Evolutionary conservation across 1,139 yeast genomes (phyloP).

Genomic region (Tardiomyces depauwii): DNA sequence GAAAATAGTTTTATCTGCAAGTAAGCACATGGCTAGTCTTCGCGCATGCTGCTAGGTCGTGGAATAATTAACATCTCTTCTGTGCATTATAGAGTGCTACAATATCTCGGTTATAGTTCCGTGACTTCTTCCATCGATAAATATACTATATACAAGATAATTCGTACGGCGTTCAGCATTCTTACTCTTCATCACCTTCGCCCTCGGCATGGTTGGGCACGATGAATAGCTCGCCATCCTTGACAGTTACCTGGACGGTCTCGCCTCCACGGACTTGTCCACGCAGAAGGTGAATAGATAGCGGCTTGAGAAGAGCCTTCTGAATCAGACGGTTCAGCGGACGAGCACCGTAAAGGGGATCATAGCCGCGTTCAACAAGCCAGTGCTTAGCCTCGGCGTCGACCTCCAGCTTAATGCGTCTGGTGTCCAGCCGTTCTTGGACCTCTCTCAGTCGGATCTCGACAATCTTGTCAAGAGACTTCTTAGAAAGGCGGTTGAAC

Average conservation of each 20-base stretch:
- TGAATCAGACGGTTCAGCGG: slow-evolving; percentile 88
- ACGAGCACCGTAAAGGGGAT: slow-evolving; percentile 87
- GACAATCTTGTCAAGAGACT: slow-evolving; percentile 64
- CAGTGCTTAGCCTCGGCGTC: slow-evolving; percentile 52
- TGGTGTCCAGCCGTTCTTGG: slow-evolving; percentile 63
- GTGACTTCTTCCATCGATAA: too few relatives aligned
- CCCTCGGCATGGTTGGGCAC: slow-evolving; percentile 37
- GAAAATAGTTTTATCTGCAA: too few relatives aligned
- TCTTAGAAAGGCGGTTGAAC: slow-evolving; percentile 75
- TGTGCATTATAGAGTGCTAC: too few relatives aligned
- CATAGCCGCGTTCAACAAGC: slow-evolving; percentile 80
- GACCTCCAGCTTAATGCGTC: slow-evolving; percentile 58
- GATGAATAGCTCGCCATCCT: slow-evolving; percentile 30
- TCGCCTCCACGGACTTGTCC: slow-evolving; percentile 72
- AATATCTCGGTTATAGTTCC: too few relatives aligned
- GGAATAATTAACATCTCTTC: too few relatives aligned
- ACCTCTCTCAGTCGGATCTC: slow-evolving; percentile 76
- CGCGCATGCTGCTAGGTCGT: too few relatives aligned
- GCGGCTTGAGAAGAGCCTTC: slow-evolving; percentile 69
- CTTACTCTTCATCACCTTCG: slow-evolving; percentile 1
- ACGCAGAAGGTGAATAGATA: slow-evolving; percentile 67
- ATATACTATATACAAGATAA: not conserved
- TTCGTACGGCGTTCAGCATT: not conserved
- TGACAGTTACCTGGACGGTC: slow-evolving; percentile 37
- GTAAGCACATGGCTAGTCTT: too few relatives aligned